A percentile compares a stretch with the other conserved stretches of the same genome.
These are phyloP conservation scores for Pugionium dolabratum DNA, from an alignment of 345 rosid species.

Conservation along the genomic window DNA sequence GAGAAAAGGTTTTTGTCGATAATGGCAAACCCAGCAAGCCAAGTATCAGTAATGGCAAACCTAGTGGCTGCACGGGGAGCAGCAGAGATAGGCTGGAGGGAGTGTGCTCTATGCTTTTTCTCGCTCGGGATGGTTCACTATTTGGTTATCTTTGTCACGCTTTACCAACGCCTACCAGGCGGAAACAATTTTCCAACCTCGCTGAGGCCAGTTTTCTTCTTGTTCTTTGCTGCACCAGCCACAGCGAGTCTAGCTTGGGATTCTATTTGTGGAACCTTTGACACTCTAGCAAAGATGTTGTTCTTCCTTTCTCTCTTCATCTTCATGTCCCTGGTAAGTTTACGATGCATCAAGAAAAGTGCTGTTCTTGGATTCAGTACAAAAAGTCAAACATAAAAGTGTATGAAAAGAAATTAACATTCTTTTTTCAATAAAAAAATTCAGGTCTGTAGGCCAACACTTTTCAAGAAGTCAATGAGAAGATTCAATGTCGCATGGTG, in stretches of 20 bases:
- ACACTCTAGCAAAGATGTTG: conserved; percentile 52
- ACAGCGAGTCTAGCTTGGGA: conserved; percentile 65
- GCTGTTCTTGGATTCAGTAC: neutral
- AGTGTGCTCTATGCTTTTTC: conserved; percentile 60
- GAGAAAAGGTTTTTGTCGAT: conserved; percentile 56
- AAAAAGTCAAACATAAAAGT: neutral
- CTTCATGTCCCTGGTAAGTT: conserved; percentile 59
- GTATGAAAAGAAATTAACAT: neutral
- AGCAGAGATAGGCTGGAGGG: conserved; percentile 60
- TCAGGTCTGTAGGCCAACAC: conserved; percentile 61
- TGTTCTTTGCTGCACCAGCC: conserved; percentile 77
- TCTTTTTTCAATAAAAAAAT: neutral
- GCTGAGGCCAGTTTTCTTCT: conserved; percentile 63
- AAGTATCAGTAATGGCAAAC: conserved; percentile 65
- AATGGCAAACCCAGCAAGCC: conserved; percentile 67
- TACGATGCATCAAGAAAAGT: neutral
- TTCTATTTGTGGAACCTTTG: conserved; percentile 58
- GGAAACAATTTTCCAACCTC: conserved; percentile 44
- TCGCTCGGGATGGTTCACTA: conserved; percentile 68
- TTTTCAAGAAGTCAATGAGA: conserved; percentile 68
- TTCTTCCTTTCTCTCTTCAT: conserved; percentile 63
- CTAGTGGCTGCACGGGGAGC: conserved; percentile 58
- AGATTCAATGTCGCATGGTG: conserved; percentile 71
- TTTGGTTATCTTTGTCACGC: conserved; percentile 68
- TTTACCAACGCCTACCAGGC: conserved; percentile 62